Percentiles rank a stretch among this genome's conserved stretches.
Conservation (phyloP, 768 basidiomycete species). For the Naganishia vaughanmartiniae region DNA sequence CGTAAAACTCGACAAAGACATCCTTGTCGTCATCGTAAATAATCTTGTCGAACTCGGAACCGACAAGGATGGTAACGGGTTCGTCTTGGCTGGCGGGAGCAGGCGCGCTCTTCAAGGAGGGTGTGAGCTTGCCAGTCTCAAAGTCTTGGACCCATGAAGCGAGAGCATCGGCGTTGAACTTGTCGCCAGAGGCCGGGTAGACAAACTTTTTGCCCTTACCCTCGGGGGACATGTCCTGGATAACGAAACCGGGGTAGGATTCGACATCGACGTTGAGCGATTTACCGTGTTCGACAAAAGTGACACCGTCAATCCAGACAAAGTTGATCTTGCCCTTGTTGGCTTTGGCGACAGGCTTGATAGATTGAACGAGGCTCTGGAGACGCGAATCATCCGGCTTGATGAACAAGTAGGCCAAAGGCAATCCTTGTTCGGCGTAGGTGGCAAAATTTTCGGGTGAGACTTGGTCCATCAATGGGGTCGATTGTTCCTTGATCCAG, state of each 20-base stretch:
- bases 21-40: constrained; percentile 83
- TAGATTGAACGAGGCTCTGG: constrained; percentile 63
- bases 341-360: constrained; percentile 74
- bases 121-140: constrained; percentile 68
- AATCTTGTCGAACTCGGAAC: constrained; percentile 82
- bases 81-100: constrained; percentile 80
- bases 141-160: constrained; percentile 65
- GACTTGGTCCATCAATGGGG: constrained; percentile 89
- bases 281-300: constrained; percentile 93
- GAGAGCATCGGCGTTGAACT: constrained; percentile 61
- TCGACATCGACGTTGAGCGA: constrained; percentile 72
- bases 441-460: constrained; percentile 84
- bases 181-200: constrained; percentile 58
- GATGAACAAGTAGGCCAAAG: constrained; percentile 91
- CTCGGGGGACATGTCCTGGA: constrained; percentile 67
- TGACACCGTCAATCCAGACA: constrained; percentile 94
- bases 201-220: constrained; percentile 84
- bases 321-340: constrained; percentile 89
- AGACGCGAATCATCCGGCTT: constrained; percentile 69
- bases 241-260: constrained; percentile 90
- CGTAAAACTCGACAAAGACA: constrained; percentile 95
- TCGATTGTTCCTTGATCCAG: constrained; percentile 77
- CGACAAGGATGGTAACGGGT: constrained; percentile 76
- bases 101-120: constrained; percentile 84
- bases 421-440: constrained; percentile 78